These are phyloP conservation scores for Chlamydomonas incerta DNA, from an alignment of 139 green algal species.

Conservation along the genomic window DNA sequence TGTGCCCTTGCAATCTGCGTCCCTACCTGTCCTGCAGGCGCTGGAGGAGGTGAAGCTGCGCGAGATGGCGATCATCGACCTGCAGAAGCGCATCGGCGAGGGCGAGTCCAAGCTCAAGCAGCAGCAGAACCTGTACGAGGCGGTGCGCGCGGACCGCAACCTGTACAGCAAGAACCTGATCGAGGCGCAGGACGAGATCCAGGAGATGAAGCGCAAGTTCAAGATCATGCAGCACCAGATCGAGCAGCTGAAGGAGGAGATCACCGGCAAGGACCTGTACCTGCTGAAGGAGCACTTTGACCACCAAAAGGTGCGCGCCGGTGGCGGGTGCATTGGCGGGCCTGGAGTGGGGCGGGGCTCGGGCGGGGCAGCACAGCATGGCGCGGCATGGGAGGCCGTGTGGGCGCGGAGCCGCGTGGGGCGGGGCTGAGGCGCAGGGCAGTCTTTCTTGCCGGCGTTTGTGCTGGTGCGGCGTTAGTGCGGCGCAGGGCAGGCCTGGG, in stretches of 20 bases:
- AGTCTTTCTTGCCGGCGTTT: no score
- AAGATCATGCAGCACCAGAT: conserved; percentile 92
- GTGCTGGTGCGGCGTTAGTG: no score
- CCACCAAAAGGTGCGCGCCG: conserved; percentile 80
- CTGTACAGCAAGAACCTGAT: conserved; percentile 93
- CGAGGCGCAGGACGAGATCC: conserved; percentile 90
- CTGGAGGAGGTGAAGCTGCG: conserved; percentile 91
- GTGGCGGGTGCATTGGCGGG: background rate
- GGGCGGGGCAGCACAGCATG: no score
- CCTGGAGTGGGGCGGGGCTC: no score
- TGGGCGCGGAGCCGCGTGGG: no score
- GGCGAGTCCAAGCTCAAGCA: conserved; percentile 88
- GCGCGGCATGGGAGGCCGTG: no score
- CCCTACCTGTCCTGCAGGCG: conserved; percentile 39
- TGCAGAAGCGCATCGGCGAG: conserved; percentile 92
- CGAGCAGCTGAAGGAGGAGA: conserved; percentile 93
- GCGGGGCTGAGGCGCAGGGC: no score
- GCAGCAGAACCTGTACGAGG: conserved; percentile 88
- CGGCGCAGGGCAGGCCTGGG: no score
- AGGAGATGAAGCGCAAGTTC: conserved; percentile 94
- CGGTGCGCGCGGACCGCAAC: conserved; percentile 87
- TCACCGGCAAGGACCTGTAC: conserved; percentile 83
- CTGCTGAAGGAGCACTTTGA: conserved; percentile 94
- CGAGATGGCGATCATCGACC: conserved; percentile 89
- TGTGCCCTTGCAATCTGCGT: no score